Base-by-base conservation (phyloP, 2,329 filamentous ascomycete species). In the Xylaria hypoxylon region DNA sequence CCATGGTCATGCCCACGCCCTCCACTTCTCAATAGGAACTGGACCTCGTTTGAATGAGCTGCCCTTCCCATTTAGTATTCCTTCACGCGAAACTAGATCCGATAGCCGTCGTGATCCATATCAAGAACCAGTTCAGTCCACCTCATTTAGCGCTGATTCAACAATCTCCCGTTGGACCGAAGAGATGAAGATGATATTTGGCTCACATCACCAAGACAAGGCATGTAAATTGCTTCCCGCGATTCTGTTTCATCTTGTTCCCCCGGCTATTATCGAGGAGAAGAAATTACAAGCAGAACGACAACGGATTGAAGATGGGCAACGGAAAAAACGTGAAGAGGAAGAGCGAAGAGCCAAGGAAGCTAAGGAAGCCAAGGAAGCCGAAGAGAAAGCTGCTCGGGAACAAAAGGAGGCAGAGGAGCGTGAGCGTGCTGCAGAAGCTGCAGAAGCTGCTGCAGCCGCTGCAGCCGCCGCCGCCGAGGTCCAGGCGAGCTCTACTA, bases 121-220 rank as follows among this genome's bases (percentile, higher is more conserved):
- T 70, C 80, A 85, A 73, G 90, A 92, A 64, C 91, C 91, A 13
- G 84, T 87, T n/a, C 90, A 92, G 72, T 91, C 93, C 13, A 90
- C 94, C 28, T 83, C 89, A 2, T 98, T 98, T 77, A 82, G 85
- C 22, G 85, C 93, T 8, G 87, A 89, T 42, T 84, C 87, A 8
- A 98, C 96, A 1, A 83, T 86, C 62, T 85, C 86, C 59, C 90
- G 96, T 68, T 99, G 96, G 90, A 88, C 92, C 75, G 93, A 97
- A 75, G 96, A 98, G 78, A 90, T 94, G 8, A 90, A 91, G 69
- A 89, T 99, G 78, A 85, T 98, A 0, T 98, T 96, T 78, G 92
- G 92, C 28, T 80, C 83, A 24, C 84, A 81, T 55, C 86, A 90
- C 59, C 77, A 87, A 3, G 94, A 97, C 55, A 92, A 92, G 75